Evolutionary conservation across 257 asterid species (phyloP).

Genomic region (Rubia yunnanensis): DNA sequence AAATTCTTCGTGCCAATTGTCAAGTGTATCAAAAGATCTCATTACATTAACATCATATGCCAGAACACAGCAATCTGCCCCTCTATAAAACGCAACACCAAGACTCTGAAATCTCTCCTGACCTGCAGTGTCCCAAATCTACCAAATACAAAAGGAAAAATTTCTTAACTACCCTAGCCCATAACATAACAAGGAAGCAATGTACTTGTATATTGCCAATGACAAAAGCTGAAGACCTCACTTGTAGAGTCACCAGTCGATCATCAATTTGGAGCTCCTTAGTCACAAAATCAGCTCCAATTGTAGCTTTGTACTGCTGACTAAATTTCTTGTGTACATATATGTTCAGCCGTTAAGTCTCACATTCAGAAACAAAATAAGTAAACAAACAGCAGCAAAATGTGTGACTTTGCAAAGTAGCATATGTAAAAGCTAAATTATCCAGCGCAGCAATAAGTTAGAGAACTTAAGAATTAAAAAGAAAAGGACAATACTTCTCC

Average conservation of each 20-base stretch:
- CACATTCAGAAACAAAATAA: conserved; percentile 1
- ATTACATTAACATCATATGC: conserved; percentile 87
- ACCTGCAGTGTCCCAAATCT: conserved; percentile 99
- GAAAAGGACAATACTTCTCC: neutral
- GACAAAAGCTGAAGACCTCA: conserved; percentile 21
- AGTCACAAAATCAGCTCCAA: conserved; percentile 98
- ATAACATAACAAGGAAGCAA: neutral
- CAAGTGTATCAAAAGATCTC: conserved; percentile 87
- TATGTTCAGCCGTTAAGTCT: conserved; percentile 43
- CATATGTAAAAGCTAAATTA: neutral
- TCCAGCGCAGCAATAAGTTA: neutral
- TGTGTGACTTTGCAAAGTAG: neutral
- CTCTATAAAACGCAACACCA: conserved; percentile 93
- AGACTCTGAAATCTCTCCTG: conserved; percentile 99
- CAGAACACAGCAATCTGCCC: conserved; percentile 94
- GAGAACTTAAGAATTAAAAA: neutral
- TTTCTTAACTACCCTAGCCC: neutral
- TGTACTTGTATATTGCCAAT: neutral
- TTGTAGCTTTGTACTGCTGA: conserved; percentile 95
- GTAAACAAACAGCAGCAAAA: neutral
- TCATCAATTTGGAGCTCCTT: conserved; percentile 92
- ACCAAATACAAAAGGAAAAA: conserved; percentile 12
- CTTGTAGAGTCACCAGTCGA: conserved; percentile 90
- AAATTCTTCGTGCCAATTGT: conserved; percentile 97
- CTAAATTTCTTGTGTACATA: conserved; percentile 93